These are phyloP conservation scores for Leucoagaricus sp. DNA, from an alignment of 1,284 basidiomycete genomes.

Conservation along the genomic window DNA sequence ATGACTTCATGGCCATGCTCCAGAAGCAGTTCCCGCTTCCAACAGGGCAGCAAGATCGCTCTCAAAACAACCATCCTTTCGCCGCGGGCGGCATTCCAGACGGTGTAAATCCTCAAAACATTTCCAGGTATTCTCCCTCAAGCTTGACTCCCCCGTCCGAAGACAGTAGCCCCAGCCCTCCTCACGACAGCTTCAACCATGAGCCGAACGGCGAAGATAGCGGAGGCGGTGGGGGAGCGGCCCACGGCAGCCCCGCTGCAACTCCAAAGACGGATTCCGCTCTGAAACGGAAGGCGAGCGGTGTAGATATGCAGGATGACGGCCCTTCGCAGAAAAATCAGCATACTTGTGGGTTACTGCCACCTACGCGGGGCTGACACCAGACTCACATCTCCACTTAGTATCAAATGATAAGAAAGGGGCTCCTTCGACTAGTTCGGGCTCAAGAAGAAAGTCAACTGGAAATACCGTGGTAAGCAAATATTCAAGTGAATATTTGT, in stretches of 20 bases:
- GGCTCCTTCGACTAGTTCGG: conserved; percentile 15
- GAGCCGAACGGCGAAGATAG: conserved; percentile 34
- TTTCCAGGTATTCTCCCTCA: conserved; percentile 44
- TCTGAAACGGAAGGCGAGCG: conserved; percentile 75
- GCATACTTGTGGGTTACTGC: conserved; percentile 54
- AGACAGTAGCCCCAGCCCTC: conserved; percentile 76
- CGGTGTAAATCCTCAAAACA: conserved; percentile 59
- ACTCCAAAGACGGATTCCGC: conserved; percentile 27
- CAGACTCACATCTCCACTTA: conserved; percentile 7
- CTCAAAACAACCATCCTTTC: conserved; percentile 7
- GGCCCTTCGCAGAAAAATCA: conserved; percentile 66
- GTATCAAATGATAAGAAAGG: conserved; percentile 34
- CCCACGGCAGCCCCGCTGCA: background rate
- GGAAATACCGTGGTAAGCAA: conserved; percentile 37
- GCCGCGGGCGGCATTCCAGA: conserved; percentile 22
- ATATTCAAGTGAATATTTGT: no score
- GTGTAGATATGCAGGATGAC: conserved; percentile 58
- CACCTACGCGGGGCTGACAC: conserved; percentile 3
- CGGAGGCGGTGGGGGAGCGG: conserved; percentile 30
- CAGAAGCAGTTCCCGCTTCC: conserved; percentile 66
- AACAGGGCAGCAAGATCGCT: conserved; percentile 5
- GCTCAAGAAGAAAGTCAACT: conserved; percentile 36
- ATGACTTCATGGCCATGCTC: conserved; percentile 76
- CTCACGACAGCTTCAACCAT: conserved; percentile 37
- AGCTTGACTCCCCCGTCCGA: conserved; percentile 56